Evolutionary conservation across 202 grass and related monocot genomes (phyloP).

Genomic region (Zoysia matrella): DNA sequence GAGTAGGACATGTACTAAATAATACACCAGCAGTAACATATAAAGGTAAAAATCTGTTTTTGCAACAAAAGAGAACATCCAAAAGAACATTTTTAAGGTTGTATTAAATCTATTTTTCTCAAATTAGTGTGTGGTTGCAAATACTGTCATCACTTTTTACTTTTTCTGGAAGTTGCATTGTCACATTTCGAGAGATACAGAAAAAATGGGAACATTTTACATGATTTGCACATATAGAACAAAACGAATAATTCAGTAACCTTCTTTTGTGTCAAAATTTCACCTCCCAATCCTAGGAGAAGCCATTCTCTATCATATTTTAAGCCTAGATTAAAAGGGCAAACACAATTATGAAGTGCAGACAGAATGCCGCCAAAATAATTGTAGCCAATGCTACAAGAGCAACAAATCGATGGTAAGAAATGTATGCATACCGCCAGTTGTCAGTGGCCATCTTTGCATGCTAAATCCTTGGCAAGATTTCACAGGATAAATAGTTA

Average conservation of each 20-base stretch:
- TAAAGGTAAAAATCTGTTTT: not conserved
- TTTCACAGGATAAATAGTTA: slow-evolving; percentile 96
- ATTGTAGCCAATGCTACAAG: slow-evolving; percentile 34
- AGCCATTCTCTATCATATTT: slow-evolving; percentile 98
- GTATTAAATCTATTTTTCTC: not conserved
- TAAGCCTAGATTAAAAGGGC: slow-evolving; percentile 61
- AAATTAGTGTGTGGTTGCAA: slow-evolving; percentile 7
- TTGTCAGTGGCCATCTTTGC: slow-evolving; percentile 70
- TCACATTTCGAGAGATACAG: not conserved
- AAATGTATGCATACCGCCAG: slow-evolving; percentile 68
- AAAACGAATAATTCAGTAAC: slow-evolving; percentile 35
- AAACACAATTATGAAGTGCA: not conserved
- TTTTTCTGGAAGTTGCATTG: not conserved
- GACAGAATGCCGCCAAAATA: slow-evolving; percentile 7
- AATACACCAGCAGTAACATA: not conserved
- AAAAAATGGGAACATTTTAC: not conserved
- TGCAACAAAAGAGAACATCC: not conserved
- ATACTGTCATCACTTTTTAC: not conserved
- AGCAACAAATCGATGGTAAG: slow-evolving; percentile 26
- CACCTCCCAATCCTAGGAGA: slow-evolving; percentile 77
- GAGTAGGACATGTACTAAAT: slow-evolving; percentile 4
- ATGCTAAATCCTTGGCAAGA: slow-evolving; percentile 85
- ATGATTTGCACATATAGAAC: not conserved
- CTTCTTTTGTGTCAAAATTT: slow-evolving; percentile 96
- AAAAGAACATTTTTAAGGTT: not conserved